Evolutionary conservation across 768 basidiomycete species (phyloP).

Genomic region (Mycena floridula): DNA sequence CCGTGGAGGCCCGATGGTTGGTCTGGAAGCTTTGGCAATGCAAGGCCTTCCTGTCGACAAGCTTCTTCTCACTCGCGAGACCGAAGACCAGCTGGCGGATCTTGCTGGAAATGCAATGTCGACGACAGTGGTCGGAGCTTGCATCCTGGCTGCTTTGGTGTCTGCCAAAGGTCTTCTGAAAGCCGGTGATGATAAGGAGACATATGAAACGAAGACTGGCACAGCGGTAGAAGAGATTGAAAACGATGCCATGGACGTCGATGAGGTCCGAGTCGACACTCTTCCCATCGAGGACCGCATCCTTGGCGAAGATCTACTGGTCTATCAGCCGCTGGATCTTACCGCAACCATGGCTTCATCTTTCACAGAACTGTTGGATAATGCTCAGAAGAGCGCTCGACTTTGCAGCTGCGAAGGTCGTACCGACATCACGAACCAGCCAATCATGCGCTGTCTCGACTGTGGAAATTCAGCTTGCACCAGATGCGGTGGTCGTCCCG

Average conservation of each 20-base stretch:
- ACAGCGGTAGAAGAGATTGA: conserved; percentile 20
- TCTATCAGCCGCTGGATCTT: conserved; percentile 62
- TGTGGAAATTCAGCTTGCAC: conserved; percentile 78
- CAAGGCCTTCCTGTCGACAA: conserved; percentile 93
- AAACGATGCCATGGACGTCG: conserved; percentile 45
- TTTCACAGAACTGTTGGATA: conserved; percentile 49
- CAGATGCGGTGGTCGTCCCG: conserved; percentile 86
- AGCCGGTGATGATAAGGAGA: conserved; percentile 54
- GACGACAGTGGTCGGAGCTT: conserved; percentile 89
- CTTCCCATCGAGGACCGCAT: conserved; percentile 43
- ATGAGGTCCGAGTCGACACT: conserved; percentile 17
- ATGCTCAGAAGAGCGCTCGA: conserved; percentile 66
- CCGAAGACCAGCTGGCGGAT: conserved; percentile 89
- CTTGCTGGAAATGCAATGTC: conserved; percentile 98
- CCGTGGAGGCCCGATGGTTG: conserved; percentile 94
- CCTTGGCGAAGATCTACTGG: conserved; percentile 65
- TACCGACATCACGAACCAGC: conserved; percentile 61
- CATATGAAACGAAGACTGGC: conserved; percentile 61
- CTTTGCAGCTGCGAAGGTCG: conserved; percentile 92
- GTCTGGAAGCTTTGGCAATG: conserved; percentile 87
- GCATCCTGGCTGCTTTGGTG: conserved; percentile 78
- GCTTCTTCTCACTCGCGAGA: conserved; percentile 86
- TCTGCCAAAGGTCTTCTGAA: conserved; percentile 62
- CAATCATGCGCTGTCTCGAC: conserved; percentile 63
- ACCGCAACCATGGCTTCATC: conserved; percentile 42